A percentile compares a stretch with the other conserved stretches of the same genome.
phyloP scores from a whole-genome alignment of 768 basidiomycete genomes.

The Sarcomyxa edulis region DNA sequence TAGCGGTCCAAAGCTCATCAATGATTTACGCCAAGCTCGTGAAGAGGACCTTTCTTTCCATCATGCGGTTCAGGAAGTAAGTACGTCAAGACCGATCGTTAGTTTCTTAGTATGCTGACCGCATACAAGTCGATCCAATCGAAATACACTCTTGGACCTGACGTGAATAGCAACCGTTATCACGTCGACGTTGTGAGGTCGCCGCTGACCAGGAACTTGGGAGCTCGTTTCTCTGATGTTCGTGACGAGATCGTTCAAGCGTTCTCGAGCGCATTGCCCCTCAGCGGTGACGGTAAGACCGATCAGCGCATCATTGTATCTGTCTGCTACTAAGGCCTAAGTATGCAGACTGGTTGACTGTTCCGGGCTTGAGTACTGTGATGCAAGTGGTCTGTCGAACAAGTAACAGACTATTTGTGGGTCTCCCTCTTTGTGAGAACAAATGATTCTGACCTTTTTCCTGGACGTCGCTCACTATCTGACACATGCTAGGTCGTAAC shows the following conservation, averaged over 20 bases:
- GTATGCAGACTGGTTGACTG: constrained; percentile 35
- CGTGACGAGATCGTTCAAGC: constrained; percentile 14
- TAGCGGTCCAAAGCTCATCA: constrained; percentile 35
- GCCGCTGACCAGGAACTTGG: constrained; percentile 13
- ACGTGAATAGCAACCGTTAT: constrained; percentile 11
- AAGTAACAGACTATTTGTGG: constrained; percentile 40
- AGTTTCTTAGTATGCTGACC: constrained; percentile 3
- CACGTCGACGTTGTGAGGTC: constrained; percentile 13
- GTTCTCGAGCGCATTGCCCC: constrained; percentile 13
- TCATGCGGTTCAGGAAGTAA: constrained; percentile 22
- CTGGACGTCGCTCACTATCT: neutral
- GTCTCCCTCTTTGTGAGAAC: constrained; percentile 36
- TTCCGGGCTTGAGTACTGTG: constrained; percentile 20
- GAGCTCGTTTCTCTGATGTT: constrained; percentile 10
- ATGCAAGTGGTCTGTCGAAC: constrained; percentile 30
- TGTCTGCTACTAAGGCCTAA: no score
- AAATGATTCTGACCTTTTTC: neutral
- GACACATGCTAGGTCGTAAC: constrained; percentile 20
- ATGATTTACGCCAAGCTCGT: constrained; percentile 39
- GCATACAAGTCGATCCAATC: constrained; percentile 23
- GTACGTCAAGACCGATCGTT: neutral
- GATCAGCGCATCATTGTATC: no score
- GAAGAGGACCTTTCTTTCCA: constrained; percentile 26
- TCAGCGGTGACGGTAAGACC: constrained; percentile 2
- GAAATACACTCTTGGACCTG: constrained; percentile 31